phyloP scores from a whole-genome alignment of 1,139 yeast genomes.

The Saccharomyces pastorianus region DNA sequence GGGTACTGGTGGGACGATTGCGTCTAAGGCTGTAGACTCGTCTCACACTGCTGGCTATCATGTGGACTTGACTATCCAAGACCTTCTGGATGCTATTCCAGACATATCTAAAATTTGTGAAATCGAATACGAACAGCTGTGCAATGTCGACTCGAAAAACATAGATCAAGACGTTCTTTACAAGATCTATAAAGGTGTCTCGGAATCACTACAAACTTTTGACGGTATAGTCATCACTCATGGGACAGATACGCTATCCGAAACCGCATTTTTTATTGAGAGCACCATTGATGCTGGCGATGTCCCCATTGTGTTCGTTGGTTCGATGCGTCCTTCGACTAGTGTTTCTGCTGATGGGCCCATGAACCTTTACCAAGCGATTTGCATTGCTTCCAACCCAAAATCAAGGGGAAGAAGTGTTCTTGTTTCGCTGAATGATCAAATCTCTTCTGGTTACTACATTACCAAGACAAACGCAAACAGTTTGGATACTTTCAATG shows the following conservation, averaged over 20 bases:
- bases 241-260: constrained; percentile 68
- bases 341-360: constrained; percentile 67
- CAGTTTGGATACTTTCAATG: constrained; percentile 59
- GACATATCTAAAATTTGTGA: constrained; percentile 52
- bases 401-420: constrained; percentile 52
- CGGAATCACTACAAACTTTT: constrained; percentile 36
- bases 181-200: constrained; percentile 38
- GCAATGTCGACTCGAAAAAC: constrained; percentile 60
- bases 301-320: constrained; percentile 60
- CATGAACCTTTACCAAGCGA: constrained; percentile 64
- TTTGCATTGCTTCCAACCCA: constrained; percentile 49
- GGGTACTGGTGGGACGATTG: constrained; percentile 72
- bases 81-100: constrained; percentile 50
- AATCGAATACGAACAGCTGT: constrained; percentile 55
- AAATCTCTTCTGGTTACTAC: constrained; percentile 61
- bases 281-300: constrained; percentile 46
- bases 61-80: constrained; percentile 60
- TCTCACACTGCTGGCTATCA: constrained; percentile 61
- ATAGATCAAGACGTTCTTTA: constrained; percentile 38
- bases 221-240: constrained; percentile 56
- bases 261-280: constrained; percentile 61
- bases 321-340: constrained; percentile 67
- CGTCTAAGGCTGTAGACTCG: constrained; percentile 50
- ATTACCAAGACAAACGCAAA: constrained; percentile 65
- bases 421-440: constrained; percentile 56